Conservation (phyloP, 495 filamentous ascomycete species). For the Wilcoxina mikolae region DNA sequence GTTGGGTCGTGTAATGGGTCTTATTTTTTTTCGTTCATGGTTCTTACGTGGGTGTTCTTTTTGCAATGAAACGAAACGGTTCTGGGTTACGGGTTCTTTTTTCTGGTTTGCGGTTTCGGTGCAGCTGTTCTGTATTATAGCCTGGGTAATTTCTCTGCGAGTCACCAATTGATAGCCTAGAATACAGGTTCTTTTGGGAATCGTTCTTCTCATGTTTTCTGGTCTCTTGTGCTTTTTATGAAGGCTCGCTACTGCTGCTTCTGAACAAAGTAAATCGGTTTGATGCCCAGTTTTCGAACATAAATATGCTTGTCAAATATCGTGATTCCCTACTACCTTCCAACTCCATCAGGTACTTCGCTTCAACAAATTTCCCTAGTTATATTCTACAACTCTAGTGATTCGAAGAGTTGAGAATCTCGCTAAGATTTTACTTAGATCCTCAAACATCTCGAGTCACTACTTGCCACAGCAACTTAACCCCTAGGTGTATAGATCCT, state of each 20-base stretch:
- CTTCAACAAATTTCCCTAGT: too few relatives aligned
- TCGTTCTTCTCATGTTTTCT: neutral
- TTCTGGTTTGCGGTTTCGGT: conserved; percentile 22
- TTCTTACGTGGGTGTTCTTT: conserved; percentile 16
- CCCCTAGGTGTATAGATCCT: too few relatives aligned
- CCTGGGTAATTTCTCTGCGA: conserved; percentile 9
- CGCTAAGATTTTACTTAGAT: too few relatives aligned
- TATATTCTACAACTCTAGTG: too few relatives aligned
- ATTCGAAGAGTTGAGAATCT: too few relatives aligned
- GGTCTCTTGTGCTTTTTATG: neutral
- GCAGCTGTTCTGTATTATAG: conserved; percentile 11
- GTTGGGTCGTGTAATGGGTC: neutral
- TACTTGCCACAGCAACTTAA: too few relatives aligned
- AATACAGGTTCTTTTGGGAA: neutral
- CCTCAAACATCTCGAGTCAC: too few relatives aligned
- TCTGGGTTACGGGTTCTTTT: conserved; percentile 16
- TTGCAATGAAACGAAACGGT: conserved; percentile 29
- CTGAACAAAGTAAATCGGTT: neutral
- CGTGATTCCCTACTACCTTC: too few relatives aligned
- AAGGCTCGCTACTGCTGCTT: neutral
- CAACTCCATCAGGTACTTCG: too few relatives aligned
- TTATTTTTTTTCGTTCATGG: conserved; percentile 6
- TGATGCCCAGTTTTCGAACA: too few relatives aligned
- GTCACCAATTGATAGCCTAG: conserved; percentile 1
- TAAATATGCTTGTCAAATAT: too few relatives aligned